Evolutionary conservation across 768 basidiomycete species (phyloP), one percentile per base, ranked within the genome.

Genomic region (Russula abietina): DNA sequence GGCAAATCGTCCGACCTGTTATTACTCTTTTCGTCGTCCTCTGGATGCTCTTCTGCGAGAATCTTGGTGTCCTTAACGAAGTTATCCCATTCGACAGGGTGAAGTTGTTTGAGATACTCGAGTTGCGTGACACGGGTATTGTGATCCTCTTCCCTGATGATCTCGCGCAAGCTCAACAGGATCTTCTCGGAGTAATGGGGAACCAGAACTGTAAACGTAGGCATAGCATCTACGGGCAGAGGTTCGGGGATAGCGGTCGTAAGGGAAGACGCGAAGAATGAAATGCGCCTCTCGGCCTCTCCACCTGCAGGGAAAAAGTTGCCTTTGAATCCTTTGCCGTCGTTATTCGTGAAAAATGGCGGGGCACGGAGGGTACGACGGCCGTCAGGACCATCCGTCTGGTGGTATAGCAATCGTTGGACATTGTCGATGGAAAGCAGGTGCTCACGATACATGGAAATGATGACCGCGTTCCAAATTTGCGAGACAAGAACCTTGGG

Each of bases 61-160:
- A 99, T 99, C 80, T 98, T 99, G 65, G 97, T 99, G 71, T 99
- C 97, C 79, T 95, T 94, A 69, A 99, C 97, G 71, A 99, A 99
- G 75, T 99, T 99, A 77, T 98, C 97, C 97, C 97, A 99, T 73
- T 99, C 97, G 61, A 98, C 82, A 22, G 97, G 96, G 73, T 98
- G 97, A 52, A 99, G 80, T 73, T 99, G 97, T 76, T 99, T 99
- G 73, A 98, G 79, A 74, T 99, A 99, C 75, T 99, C 97, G 61
- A 99, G 82, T 26, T 98, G 80, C 10, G 97, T 99, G 61, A 99
- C 97, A 4, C 97, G 92, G 9, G 96, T 98, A 72, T 84, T 96
- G 71, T 89, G 87, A 70, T 98, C 95, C 73, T 98, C 95, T 74
- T 99, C 97, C 60, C 96, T 86, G 67, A 99, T 99, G 69, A 99